Evolutionary conservation across 2,329 filamentous ascomycete genomes (phyloP), one percentile per base, ranked within the genome.

Genomic region (Diplocarpon rosae): DNA sequence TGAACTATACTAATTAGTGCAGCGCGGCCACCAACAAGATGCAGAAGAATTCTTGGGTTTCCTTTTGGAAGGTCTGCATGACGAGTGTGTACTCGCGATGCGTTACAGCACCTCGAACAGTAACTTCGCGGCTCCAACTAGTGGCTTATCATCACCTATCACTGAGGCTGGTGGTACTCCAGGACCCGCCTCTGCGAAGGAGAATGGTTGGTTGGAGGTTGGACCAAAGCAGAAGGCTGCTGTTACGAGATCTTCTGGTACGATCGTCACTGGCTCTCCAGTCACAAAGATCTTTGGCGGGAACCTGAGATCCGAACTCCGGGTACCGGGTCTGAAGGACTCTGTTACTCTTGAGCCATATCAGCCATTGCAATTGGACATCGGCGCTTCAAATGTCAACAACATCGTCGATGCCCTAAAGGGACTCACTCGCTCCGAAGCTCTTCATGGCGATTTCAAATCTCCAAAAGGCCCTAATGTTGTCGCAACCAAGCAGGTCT

Each of bases 31-130:
- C 57, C 92, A 98, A 63, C 90, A 98, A 69, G 92, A 98, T 66
- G 92, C 92, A 1, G 88, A 98, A 61, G 92, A 98, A 60, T 98
- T 98, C 55, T 70, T 98, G 17, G 90, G 89, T 0, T 94, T 96
- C 62, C 70, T 98, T 29, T 72, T 98, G 3, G 89, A 95, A 59
- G 86, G 87, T 38, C 76, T 98, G 29, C 89, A 95, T 56, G 89
- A 96, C 52, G 92, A 98, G 63, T 95, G 89, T 61, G 78, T 80
- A 13, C 74, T 80, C 46, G 80, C 90, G 37, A 84, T 93, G 68
- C 76, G 50, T 33, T 53, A 52, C 14, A 56, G 45, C 33, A 33
- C 52, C 8, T 55, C 46, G 13, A 56, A 51, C 14, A 58, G 64
- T 2, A 64, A 63, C 17, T 67, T 69, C 3, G 69, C 68, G 1